Conservation (phyloP, 1,139 yeast genomes). For the Wickerhamiella pararugosa region DNA sequence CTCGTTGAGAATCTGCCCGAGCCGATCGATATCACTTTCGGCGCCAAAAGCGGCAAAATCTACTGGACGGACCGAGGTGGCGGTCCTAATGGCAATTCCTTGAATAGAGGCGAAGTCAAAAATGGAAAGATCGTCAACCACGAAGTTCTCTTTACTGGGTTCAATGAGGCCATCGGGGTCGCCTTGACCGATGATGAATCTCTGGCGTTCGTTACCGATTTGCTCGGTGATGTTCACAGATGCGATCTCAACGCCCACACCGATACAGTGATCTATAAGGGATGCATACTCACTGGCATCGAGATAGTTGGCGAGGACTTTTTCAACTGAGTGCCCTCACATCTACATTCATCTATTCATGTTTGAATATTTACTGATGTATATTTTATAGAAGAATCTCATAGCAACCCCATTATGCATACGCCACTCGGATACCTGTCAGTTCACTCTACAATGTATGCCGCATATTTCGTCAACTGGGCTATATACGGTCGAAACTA, state of each 20-base stretch:
- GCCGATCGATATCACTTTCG: conserved; percentile 4
- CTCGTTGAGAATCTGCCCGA: conserved; percentile 4
- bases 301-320: background rate
- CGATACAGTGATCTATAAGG: background rate
- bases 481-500: conserved; percentile 52
- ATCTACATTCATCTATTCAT: too few relatives aligned
- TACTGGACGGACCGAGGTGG: conserved; percentile 8
- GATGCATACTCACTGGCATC: background rate
- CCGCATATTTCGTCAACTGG: conserved; percentile 38
- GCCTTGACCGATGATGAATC: background rate
- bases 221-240: background rate
- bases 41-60: background rate
- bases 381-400: background rate
- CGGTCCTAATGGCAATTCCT: conserved; percentile 4
- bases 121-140: background rate
- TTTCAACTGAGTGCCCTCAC: background rate
- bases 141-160: background rate
- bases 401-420: background rate
- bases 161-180: conserved; percentile 3
- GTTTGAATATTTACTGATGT: too few relatives aligned
- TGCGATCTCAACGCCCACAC: background rate
- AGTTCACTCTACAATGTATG: conserved; percentile 6
- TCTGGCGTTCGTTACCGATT: conserved; percentile 1
- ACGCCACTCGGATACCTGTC: background rate
- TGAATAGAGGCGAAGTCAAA: background rate